These are phyloP conservation scores for Paramecium tetraurelia DNA, from an alignment of 73 alveolate species.

Conservation along the genomic window DNA sequence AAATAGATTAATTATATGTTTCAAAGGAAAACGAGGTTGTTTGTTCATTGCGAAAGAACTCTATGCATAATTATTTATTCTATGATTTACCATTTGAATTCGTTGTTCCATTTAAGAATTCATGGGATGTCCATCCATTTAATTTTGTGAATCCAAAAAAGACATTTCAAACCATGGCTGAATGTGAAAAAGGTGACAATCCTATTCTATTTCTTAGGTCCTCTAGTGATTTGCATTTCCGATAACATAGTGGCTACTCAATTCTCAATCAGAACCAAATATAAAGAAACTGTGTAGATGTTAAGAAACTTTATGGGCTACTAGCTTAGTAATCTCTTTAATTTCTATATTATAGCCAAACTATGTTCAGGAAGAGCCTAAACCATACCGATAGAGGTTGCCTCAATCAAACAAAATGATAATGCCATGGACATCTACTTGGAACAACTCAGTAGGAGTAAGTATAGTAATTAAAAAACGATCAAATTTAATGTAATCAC, in stretches of 20 bases:
- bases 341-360: background rate
- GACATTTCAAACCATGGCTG: conserved; percentile 80
- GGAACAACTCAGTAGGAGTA: background rate
- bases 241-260: conserved; percentile 83
- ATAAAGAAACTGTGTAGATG: conserved; percentile 70
- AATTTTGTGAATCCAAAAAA: conserved; percentile 72
- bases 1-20: conserved; percentile 6
- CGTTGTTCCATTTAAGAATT: conserved; percentile 74
- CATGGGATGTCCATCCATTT: conserved; percentile 94
- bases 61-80: conserved; percentile 54
- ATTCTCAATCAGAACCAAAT: conserved; percentile 80
- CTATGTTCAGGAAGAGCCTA: background rate
- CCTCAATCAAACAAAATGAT: background rate
- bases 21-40: conserved; percentile 13
- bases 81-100: conserved; percentile 75
- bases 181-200: conserved; percentile 74
- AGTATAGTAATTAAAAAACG: conserved; percentile 13
- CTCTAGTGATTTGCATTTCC: conserved; percentile 58
- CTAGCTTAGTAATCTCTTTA: background rate
- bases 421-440: conserved; percentile 13
- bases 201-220: background rate
- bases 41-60: conserved; percentile 20
- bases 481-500: conserved; percentile 35
- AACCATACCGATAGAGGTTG: background rate
- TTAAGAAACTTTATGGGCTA: conserved; percentile 71